A percentile compares a stretch with the other conserved stretches of the same genome.
These are phyloP conservation scores for Phytophthora litchii DNA, from an alignment of 352 stramenopile species.

Conservation along the genomic window DNA sequence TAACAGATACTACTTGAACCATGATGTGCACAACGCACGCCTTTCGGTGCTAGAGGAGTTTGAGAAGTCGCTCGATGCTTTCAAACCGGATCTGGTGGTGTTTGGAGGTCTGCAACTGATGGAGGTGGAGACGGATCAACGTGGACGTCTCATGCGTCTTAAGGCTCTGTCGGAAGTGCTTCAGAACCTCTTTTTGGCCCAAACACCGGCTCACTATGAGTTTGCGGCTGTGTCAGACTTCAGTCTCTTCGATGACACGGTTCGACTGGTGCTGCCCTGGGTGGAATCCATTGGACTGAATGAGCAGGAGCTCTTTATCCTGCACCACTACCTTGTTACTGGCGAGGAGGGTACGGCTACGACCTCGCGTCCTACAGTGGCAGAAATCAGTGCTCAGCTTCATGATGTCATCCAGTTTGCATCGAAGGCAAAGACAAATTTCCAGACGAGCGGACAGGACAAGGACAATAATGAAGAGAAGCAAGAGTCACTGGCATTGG, in stretches of 20 bases:
- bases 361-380: slow-evolving; percentile 73
- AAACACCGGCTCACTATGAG: slow-evolving; percentile 79
- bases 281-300: slow-evolving; percentile 84
- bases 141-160: slow-evolving; percentile 53
- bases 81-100: slow-evolving; percentile 76
- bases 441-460: slow-evolving; percentile 36
- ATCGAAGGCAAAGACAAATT: slow-evolving; percentile 48
- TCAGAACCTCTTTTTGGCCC: slow-evolving; percentile 65
- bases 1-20: slow-evolving; percentile 88
- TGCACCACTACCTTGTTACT: slow-evolving; percentile 84
- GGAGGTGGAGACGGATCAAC: slow-evolving; percentile 79
- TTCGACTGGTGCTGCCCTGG: slow-evolving; percentile 78
- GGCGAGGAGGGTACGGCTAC: slow-evolving; percentile 75
- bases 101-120: slow-evolving; percentile 85
- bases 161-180: slow-evolving; percentile 72
- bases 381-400: slow-evolving; percentile 75
- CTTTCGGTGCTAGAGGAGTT: slow-evolving; percentile 85
- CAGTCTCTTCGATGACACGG: slow-evolving; percentile 81
- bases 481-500: slow-evolving; percentile 47
- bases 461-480: slow-evolving; percentile 21
- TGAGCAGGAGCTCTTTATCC: slow-evolving; percentile 83
- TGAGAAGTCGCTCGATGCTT: slow-evolving; percentile 57
- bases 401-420: slow-evolving; percentile 73
- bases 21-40: slow-evolving; percentile 85
- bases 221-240: slow-evolving; percentile 87